Base-by-base conservation (phyloP, 2,329 filamentous ascomycete species). In the Penicillium sp. region DNA sequence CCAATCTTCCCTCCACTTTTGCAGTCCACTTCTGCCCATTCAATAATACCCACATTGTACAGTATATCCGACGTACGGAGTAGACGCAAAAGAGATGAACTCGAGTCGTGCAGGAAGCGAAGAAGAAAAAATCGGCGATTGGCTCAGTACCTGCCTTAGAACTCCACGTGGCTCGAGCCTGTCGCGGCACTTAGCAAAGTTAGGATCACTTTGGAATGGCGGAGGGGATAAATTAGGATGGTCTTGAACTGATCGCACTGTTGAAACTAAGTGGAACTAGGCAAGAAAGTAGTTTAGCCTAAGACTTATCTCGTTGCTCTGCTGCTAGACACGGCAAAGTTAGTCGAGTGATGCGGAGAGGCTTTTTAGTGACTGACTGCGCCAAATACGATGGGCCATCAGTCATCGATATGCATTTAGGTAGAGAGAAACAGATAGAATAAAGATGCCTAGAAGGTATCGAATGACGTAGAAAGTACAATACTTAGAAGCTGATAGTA, bases 161-260 rank as follows among this genome's bases (percentile, higher is more conserved):
- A 61, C 63, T 64, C 68, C 68, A 70, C 67, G 68, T 70, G 68
- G 68, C 67, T 65, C 56, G 53, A 62, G 55, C 60, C 33, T 33
- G 42, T 33, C 51, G 60, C 49, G 53, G 44, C 45, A 56, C 37
- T 56, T 33, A 19, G 19, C 10, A 17, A 15, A 47, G 44, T 44
- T 47, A 47, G 44, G 19, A 45, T 38, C 15, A 42, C 38, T 42
- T 19, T 19, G 38, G n/a, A 10, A 42, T 47, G 15, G 22, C 6
- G 17, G 26, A 47, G 17, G 5, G 22, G 26, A 30, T 26, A n/a
- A 30, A 49, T 49, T 3, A 15, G 45, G 45, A 19, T 30, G 17
- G 26, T 30, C 26, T 30, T n/a, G 15, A 26, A 30, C 24, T 28
- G 26, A 28, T 49, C 47, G 15, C 7, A 9, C 13, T 19, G 15